phyloP scores from a whole-genome alignment of 176 grass and related monocot species.

The Juncus inflexus region DNA sequence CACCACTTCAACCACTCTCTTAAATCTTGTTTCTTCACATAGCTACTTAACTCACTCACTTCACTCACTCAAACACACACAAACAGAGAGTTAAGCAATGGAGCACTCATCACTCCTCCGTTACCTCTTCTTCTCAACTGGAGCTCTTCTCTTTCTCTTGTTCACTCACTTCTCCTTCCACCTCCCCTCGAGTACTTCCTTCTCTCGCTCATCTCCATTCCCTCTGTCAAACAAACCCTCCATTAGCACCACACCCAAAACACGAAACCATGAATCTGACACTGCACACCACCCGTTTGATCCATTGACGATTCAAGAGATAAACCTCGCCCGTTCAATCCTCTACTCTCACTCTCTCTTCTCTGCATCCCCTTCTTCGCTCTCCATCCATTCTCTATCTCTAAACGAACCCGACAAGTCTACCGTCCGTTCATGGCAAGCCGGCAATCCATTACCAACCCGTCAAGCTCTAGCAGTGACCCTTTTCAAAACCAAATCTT shows the following conservation, averaged over 20 bases:
- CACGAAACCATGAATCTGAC: constrained; percentile 34
- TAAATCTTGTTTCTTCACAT: background rate
- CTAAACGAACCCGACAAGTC: constrained; percentile 73
- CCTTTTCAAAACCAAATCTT: constrained; percentile 33
- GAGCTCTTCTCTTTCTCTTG: constrained; percentile 46
- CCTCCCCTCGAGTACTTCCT: constrained; percentile 31
- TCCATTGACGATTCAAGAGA: constrained; percentile 60
- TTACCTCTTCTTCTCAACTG: constrained; percentile 51
- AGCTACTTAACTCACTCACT: constrained; percentile 9
- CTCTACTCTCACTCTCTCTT: constrained; percentile 50
- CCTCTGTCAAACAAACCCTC: constrained; percentile 9
- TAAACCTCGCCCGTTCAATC: constrained; percentile 53
- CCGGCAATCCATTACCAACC: constrained; percentile 36
- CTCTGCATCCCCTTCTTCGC: constrained; percentile 46
- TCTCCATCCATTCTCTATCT: constrained; percentile 59
- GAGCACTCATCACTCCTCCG: constrained; percentile 54
- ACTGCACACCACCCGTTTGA: constrained; percentile 58
- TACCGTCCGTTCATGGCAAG: constrained; percentile 38
- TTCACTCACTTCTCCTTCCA: constrained; percentile 38
- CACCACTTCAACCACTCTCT: background rate
- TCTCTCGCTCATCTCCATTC: constrained; percentile 45
- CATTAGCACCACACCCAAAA: background rate
- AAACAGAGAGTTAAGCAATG: constrained; percentile 7
- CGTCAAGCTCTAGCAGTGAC: constrained; percentile 52
- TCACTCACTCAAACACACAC: background rate